Conservation (phyloP, 192 early-diverging fungal species). For the Coemansia sp. region DNA sequence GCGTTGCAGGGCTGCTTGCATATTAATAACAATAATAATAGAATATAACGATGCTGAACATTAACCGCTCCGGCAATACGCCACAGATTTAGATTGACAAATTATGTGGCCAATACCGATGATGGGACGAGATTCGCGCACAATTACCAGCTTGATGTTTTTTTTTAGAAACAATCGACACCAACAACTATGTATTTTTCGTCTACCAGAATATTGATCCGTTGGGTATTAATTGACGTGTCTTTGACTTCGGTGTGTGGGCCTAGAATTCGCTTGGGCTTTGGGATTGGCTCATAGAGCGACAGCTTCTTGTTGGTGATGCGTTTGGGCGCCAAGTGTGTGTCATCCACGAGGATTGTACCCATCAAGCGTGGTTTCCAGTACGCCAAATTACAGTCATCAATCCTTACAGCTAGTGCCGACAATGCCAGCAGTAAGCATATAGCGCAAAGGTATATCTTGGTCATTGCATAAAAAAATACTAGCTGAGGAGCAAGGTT, state of each 20-base stretch:
- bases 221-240: constrained; percentile 19
- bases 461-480: neutral
- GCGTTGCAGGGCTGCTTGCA: neutral
- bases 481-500: neutral
- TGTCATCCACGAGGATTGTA: constrained; percentile 20
- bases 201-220: constrained; percentile 39
- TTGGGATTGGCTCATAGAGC: constrained; percentile 18
- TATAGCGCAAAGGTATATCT: neutral
- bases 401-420: neutral
- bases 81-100: neutral
- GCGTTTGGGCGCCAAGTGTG: constrained; percentile 15
- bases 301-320: constrained; percentile 20
- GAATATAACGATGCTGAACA: neutral
- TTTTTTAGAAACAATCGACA: constrained; percentile 32
- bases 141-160: neutral
- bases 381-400: constrained; percentile 41
- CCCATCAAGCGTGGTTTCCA: constrained; percentile 33
- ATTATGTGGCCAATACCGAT: neutral
- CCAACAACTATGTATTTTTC: constrained; percentile 23
- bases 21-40: neutral
- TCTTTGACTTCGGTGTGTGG: constrained; percentile 28
- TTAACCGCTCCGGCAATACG: neutral
- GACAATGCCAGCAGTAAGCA: neutral
- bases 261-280: constrained; percentile 30
- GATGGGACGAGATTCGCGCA: neutral